phyloP scores from a whole-genome alignment of 768 basidiomycete genomes.

The Naematelia aurantialba region DNA sequence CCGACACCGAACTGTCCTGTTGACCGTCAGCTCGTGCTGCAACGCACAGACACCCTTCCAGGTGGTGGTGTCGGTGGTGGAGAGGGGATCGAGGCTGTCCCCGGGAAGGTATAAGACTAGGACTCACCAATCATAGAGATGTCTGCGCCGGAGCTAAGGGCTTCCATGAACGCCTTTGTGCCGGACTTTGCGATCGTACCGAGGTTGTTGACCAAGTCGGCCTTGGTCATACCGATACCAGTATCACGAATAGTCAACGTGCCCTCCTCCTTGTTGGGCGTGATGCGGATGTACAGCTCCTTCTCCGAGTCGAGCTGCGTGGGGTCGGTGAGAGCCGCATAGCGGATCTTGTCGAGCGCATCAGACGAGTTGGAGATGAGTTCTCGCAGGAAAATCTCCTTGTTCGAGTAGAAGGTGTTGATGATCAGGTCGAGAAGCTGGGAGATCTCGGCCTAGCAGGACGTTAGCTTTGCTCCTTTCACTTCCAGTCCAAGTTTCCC shows the following conservation, averaged over 20 bases:
- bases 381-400: slow-evolving; percentile 99
- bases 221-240: slow-evolving; percentile 99
- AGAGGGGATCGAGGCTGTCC: too few species aligned
- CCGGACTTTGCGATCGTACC: slow-evolving; percentile 56
- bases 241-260: slow-evolving; percentile 84
- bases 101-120: too few species aligned
- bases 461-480: background rate
- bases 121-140: slow-evolving; percentile 80
- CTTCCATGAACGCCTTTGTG: slow-evolving; percentile 97
- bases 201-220: slow-evolving; percentile 98
- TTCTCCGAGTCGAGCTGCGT: slow-evolving; percentile 81
- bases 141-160: slow-evolving; percentile 61
- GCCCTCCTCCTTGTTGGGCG: slow-evolving; percentile 94
- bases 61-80: too few species aligned
- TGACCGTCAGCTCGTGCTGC: slow-evolving; percentile 24
- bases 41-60: too few species aligned
- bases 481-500: too few species aligned
- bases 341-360: slow-evolving; percentile 98
- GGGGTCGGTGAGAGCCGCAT: slow-evolving; percentile 90
- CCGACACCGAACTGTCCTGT: slow-evolving; percentile 86
- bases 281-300: slow-evolving; percentile 91
- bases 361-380: slow-evolving; percentile 91
- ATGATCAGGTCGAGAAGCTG: slow-evolving; percentile 98
- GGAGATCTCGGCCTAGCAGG: slow-evolving; percentile 90
- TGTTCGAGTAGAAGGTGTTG: slow-evolving; percentile 99